These are phyloP conservation scores for Luvunga scandens DNA, from an alignment of 345 rosid genomes.

Conservation along the genomic window DNA sequence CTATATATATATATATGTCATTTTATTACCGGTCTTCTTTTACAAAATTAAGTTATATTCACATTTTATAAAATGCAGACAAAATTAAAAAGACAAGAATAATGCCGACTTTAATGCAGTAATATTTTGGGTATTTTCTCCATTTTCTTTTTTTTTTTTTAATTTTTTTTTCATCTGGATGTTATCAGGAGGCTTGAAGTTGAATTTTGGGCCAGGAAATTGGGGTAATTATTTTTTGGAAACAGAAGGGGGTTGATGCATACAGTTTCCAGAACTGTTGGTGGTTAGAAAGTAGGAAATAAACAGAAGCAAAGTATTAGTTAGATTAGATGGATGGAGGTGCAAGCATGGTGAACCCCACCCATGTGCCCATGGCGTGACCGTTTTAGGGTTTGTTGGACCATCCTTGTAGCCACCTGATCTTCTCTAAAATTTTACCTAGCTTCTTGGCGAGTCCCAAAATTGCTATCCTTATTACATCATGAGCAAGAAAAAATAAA, in stretches of 20 bases:
- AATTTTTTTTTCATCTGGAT: no score
- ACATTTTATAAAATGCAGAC: no score
- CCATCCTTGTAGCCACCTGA: slow-evolving; percentile 12
- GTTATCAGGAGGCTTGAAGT: no score
- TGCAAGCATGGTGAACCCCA: slow-evolving; percentile 13
- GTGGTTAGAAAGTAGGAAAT: neutral
- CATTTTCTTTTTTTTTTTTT: no score
- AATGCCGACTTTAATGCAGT: no score
- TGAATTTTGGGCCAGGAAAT: neutral
- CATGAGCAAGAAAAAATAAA: neutral
- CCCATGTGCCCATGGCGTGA: slow-evolving; percentile 30
- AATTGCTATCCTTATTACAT: neutral
- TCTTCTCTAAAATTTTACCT: neutral
- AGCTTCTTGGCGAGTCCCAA: neutral
- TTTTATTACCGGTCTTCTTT: no score
- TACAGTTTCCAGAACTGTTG: neutral
- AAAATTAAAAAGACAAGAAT: no score
- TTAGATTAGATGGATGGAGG: neutral
- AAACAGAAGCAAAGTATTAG: slow-evolving; percentile 15
- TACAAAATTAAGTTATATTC: no score
- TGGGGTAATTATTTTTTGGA: neutral
- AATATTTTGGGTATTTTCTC: no score
- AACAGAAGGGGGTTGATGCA: neutral
- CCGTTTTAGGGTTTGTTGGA: slow-evolving; percentile 19
- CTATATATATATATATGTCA: no score